Percentiles rank a stretch among this genome's conserved stretches.
Evolutionary conservation across 2,329 filamentous ascomycete species (phyloP).

Genomic region (Metarhizium album): DNA sequence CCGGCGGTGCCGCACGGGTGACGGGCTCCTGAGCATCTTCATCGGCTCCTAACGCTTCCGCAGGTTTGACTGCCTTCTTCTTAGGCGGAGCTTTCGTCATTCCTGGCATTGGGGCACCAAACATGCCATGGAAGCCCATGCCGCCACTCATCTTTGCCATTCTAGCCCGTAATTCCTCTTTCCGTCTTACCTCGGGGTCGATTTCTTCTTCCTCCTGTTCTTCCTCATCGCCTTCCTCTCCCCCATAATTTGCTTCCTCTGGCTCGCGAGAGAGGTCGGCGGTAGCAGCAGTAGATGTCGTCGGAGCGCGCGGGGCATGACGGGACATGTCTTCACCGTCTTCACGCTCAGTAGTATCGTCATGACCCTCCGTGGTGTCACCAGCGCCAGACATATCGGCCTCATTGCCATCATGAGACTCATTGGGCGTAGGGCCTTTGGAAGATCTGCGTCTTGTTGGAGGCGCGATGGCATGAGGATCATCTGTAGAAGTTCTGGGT

Average conservation of each 20-base stretch:
- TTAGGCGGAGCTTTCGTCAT: slow-evolving; percentile 35
- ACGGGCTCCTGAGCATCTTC: slow-evolving; percentile 35
- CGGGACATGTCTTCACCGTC: slow-evolving; percentile 55
- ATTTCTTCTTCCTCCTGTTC: slow-evolving; percentile 70
- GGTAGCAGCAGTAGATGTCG: slow-evolving; percentile 19
- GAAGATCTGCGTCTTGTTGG: slow-evolving; percentile 42
- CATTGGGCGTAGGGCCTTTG: slow-evolving; percentile 30
- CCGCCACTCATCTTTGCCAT: slow-evolving; percentile 99
- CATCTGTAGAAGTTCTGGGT: slow-evolving; percentile 41
- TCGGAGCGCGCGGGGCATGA: slow-evolving; percentile 24
- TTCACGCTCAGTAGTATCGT: slow-evolving; percentile 58
- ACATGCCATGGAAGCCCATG: slow-evolving; percentile 95
- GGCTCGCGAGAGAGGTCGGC: slow-evolving; percentile 1
- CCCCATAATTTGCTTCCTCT: slow-evolving; percentile 54
- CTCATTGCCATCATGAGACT: slow-evolving; percentile 49
- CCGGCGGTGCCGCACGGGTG: slow-evolving; percentile 37
- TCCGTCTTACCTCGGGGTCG: slow-evolving; percentile 75
- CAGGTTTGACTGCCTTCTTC: slow-evolving; percentile 39
- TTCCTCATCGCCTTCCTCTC: slow-evolving; percentile 33
- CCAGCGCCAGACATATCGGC: slow-evolving; percentile 55
- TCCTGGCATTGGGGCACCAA: slow-evolving; percentile 61
- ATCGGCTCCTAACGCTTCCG: slow-evolving; percentile 21
- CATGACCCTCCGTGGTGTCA: slow-evolving; percentile 51
- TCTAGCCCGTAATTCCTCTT: slow-evolving; percentile 79
- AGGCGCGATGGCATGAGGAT: slow-evolving; percentile 23